Evolutionary conservation across 164 flowering plant species (phyloP).

Genomic region (Berberis vulgaris): DNA sequence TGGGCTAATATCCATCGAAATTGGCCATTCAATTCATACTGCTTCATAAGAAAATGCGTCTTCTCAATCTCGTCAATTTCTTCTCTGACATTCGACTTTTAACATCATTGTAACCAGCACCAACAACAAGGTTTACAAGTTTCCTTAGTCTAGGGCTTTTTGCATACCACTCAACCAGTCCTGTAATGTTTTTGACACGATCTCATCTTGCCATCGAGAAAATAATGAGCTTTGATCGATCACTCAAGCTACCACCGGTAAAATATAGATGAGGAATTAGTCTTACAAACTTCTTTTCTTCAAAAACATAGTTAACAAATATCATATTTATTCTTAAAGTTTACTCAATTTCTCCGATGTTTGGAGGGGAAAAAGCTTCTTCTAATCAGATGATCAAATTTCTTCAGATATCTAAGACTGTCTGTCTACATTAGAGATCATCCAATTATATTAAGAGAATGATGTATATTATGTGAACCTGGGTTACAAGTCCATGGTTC

Average conservation of each 20-base stretch:
- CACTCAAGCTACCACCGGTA: constrained; percentile 64
- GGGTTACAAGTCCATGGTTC: too few species aligned
- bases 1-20: constrained; percentile 83
- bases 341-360: too few species aligned
- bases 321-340: too few species aligned
- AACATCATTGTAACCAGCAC: constrained; percentile 76
- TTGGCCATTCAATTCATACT: constrained; percentile 68
- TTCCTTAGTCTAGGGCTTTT: constrained; percentile 59
- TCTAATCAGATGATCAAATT: too few species aligned
- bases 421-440: too few species aligned
- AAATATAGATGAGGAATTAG: constrained; percentile 2
- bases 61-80: constrained; percentile 88
- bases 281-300: neutral
- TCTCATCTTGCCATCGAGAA: constrained; percentile 99
- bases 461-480: too few species aligned
- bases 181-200: constrained; percentile 81
- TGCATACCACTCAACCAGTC: constrained; percentile 76
- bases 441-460: too few species aligned
- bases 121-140: constrained; percentile 70
- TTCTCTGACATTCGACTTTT: constrained; percentile 83
- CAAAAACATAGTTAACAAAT: too few species aligned
- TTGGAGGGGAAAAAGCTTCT: too few species aligned
- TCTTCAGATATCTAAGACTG: too few species aligned
- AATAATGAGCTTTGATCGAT: constrained; percentile 77
- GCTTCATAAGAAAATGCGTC: constrained; percentile 71